phyloP scores from a whole-genome alignment of 139 green algal species.

The Pseudopediastrum boryanum region DNA sequence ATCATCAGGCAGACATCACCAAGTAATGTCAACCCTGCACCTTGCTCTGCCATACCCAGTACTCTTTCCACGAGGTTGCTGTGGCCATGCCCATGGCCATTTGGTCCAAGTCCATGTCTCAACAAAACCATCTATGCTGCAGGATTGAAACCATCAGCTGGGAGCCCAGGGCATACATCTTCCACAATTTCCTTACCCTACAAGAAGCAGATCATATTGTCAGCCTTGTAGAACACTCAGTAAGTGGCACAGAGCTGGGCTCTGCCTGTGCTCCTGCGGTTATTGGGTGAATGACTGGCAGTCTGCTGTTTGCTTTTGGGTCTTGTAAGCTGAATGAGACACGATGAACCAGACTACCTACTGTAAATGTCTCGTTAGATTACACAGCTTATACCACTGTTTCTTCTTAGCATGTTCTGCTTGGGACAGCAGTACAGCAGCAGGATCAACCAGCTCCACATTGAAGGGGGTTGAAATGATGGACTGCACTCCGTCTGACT shows the following conservation, averaged over 20 bases:
- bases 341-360: too few species aligned
- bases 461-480: too few species aligned
- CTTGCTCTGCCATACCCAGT: not conserved
- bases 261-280: not conserved
- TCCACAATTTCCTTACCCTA: slow-evolving; percentile 52
- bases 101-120: not conserved
- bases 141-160: slow-evolving; percentile 51
- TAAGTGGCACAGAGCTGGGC: not conserved
- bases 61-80: not conserved
- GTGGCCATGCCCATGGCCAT: not conserved
- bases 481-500: too few species aligned
- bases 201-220: slow-evolving; percentile 56
- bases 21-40: not conserved
- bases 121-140: not conserved
- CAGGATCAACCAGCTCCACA: too few species aligned
- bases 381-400: too few species aligned
- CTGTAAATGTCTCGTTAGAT: too few species aligned
- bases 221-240: slow-evolving; percentile 27
- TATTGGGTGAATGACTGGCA: too few species aligned
- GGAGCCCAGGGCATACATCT: slow-evolving; percentile 51
- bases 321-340: too few species aligned
- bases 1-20: too few species aligned
- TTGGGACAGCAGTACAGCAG: too few species aligned
- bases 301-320: too few species aligned
- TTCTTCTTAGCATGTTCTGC: too few species aligned